Conservation (phyloP, 805 yeast species). For the Starmerella vaccinii region DNA sequence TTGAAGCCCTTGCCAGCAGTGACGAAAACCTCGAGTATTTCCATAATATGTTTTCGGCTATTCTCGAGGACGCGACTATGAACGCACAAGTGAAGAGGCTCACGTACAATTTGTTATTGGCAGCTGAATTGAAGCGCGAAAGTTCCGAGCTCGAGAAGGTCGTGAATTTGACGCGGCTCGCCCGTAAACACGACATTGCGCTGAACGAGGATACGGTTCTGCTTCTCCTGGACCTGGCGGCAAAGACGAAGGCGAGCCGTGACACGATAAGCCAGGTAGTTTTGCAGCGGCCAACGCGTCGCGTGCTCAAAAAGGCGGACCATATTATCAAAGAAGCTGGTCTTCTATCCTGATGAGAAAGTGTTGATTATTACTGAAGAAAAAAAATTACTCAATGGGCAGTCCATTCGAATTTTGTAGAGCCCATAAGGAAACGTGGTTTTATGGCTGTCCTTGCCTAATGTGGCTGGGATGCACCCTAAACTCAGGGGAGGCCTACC, state of each 20-base stretch:
- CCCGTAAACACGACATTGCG: conserved; percentile 5
- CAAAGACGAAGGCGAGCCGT: background rate
- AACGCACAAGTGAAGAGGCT: conserved; percentile 21
- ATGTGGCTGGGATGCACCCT: background rate
- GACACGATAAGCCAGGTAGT: conserved; percentile 9
- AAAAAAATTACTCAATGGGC: too few relatives aligned
- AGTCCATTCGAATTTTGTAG: too few relatives aligned
- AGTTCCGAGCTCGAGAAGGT: background rate
- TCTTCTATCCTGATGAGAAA: background rate
- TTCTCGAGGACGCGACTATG: conserved; percentile 14
- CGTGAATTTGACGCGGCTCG: conserved; percentile 8
- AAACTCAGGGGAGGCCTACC: background rate
- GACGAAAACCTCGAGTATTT: conserved; percentile 5
- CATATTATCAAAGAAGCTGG: background rate
- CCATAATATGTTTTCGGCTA: conserved; percentile 13
- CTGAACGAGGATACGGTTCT: conserved; percentile 20
- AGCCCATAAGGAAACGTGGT: too few relatives aligned
- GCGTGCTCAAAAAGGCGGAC: conserved; percentile 1
- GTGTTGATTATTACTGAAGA: background rate
- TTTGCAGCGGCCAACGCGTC: conserved; percentile 7
- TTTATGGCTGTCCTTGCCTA: background rate
- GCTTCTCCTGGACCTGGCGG: conserved; percentile 10
- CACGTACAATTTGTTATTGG: conserved; percentile 23
- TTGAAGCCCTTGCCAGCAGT: conserved; percentile 14
- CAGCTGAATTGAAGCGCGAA: conserved; percentile 1